Evolutionary conservation across 805 yeast species (phyloP).

Genomic region (Saturnispora saitoi): DNA sequence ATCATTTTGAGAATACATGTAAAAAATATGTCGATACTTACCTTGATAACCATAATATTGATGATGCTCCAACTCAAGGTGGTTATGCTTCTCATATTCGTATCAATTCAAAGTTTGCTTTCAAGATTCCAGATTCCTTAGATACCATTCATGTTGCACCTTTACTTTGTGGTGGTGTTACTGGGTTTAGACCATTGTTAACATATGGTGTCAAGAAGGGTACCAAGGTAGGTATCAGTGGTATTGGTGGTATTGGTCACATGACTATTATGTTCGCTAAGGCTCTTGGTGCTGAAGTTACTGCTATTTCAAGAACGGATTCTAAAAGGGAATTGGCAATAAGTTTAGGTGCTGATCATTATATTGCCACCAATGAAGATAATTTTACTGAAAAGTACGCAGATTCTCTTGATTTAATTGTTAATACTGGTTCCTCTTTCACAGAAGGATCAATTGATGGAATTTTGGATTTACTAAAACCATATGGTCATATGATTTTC

Average conservation of each 20-base stretch:
- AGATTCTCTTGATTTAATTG: conserved; percentile 37
- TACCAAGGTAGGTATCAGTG: conserved; percentile 41
- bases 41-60: conserved; percentile 30
- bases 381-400: conserved; percentile 31
- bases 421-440: conserved; percentile 40
- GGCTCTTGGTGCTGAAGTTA: conserved; percentile 53
- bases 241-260: conserved; percentile 41
- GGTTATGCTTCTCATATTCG: conserved; percentile 43
- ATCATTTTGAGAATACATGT: conserved; percentile 42
- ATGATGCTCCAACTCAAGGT: conserved; percentile 39
- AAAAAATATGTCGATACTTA: conserved; percentile 38
- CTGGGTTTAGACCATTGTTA: conserved; percentile 43
- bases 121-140: conserved; percentile 40
- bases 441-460: conserved; percentile 23
- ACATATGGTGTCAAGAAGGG: conserved; percentile 38
- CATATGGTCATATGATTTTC: conserved; percentile 27
- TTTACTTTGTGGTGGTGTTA: conserved; percentile 48
- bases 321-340: conserved; percentile 41
- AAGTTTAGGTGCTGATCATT: conserved; percentile 44
- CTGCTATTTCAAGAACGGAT: conserved; percentile 44
- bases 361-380: conserved; percentile 44
- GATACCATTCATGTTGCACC: conserved; percentile 42
- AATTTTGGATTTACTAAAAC: conserved; percentile 23
- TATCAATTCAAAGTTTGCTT: conserved; percentile 36
- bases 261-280: conserved; percentile 43